Conservation (phyloP, 2,329 filamentous ascomycete species). For the Trichophyton mentagrophytes region DNA sequence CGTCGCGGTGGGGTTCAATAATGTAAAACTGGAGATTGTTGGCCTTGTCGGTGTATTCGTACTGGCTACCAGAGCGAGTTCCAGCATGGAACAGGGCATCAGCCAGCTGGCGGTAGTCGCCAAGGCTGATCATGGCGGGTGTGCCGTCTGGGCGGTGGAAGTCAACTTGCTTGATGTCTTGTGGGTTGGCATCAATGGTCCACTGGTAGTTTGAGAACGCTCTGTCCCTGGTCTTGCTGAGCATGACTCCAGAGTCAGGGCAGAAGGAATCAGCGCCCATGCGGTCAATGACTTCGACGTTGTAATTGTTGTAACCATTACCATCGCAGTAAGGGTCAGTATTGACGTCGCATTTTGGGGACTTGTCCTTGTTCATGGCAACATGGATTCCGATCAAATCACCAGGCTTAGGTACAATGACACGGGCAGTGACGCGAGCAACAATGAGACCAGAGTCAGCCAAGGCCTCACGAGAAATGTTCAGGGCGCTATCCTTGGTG, state of each 20-base stretch:
- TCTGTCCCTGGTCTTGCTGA: slow-evolving; percentile 11
- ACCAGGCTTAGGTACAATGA: slow-evolving; percentile 6
- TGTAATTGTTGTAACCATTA: slow-evolving; percentile 10
- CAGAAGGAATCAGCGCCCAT: slow-evolving; percentile 14
- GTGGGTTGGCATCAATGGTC: slow-evolving; percentile 15
- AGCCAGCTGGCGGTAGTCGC: slow-evolving; percentile 13
- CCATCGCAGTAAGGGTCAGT: slow-evolving; percentile 13
- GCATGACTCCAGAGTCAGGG: slow-evolving; percentile 14
- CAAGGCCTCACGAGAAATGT: slow-evolving; percentile 12
- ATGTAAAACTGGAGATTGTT: slow-evolving; percentile 14
- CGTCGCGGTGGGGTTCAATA: slow-evolving; percentile 12
- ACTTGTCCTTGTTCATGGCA: slow-evolving; percentile 11
- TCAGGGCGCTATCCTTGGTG: slow-evolving; percentile 6
- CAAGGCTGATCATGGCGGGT: slow-evolving; percentile 10
- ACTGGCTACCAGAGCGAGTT: slow-evolving; percentile 15
- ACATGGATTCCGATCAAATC: slow-evolving; percentile 12
- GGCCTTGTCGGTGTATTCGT: slow-evolving; percentile 13
- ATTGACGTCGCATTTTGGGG: slow-evolving; percentile 8
- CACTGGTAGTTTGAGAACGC: slow-evolving; percentile 10
- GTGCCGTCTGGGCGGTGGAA: slow-evolving; percentile 13
- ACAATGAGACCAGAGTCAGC: slow-evolving; percentile 10
- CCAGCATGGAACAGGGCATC: slow-evolving; percentile 15
- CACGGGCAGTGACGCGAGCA: slow-evolving; percentile 11
- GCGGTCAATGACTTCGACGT: slow-evolving; percentile 15
- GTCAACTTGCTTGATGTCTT: slow-evolving; percentile 12